A percentile compares a stretch with the other conserved stretches of the same genome.
These are phyloP conservation scores for Cydonia oblonga DNA, from an alignment of 331 rosid species.

Conservation along the genomic window DNA sequence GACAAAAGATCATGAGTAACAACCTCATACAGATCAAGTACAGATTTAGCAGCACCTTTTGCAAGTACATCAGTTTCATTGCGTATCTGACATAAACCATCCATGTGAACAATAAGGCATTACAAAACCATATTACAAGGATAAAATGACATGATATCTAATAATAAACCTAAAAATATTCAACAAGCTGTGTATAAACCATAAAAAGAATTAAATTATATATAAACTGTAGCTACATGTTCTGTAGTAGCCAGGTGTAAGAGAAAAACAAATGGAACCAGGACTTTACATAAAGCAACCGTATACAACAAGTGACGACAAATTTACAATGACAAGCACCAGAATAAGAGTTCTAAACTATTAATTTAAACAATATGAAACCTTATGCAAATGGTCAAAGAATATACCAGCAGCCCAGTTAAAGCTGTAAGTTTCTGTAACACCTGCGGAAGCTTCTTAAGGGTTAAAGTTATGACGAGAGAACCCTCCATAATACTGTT, in stretches of 20 bases:
- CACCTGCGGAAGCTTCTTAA: slow-evolving; percentile 64
- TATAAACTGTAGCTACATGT: background rate
- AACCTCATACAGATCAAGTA: slow-evolving; percentile 61
- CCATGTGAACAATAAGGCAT: slow-evolving; percentile 1
- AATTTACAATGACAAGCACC: background rate
- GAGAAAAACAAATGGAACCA: background rate
- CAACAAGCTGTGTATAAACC: background rate
- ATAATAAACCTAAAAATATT: background rate
- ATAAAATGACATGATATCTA: background rate
- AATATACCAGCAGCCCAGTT: slow-evolving; percentile 85
- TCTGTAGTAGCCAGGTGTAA: background rate
- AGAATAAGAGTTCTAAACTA: background rate
- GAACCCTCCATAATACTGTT: slow-evolving; percentile 57
- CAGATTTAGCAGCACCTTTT: slow-evolving; percentile 79
- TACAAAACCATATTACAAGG: background rate
- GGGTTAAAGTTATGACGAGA: slow-evolving; percentile 57
- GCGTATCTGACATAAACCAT: slow-evolving; percentile 43
- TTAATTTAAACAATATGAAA: background rate
- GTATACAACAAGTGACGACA: background rate
- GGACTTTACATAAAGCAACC: background rate
- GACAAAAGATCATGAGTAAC: slow-evolving; percentile 77
- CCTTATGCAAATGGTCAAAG: slow-evolving; percentile 6
- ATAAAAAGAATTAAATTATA: too few relatives aligned
- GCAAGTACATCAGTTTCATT: slow-evolving; percentile 65
- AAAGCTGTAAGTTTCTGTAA: slow-evolving; percentile 75